Percentiles rank a stretch among this genome's conserved stretches.
These are phyloP conservation scores for Suillus occidentalis DNA, from an alignment of 768 basidiomycete genomes.

Conservation along the genomic window DNA sequence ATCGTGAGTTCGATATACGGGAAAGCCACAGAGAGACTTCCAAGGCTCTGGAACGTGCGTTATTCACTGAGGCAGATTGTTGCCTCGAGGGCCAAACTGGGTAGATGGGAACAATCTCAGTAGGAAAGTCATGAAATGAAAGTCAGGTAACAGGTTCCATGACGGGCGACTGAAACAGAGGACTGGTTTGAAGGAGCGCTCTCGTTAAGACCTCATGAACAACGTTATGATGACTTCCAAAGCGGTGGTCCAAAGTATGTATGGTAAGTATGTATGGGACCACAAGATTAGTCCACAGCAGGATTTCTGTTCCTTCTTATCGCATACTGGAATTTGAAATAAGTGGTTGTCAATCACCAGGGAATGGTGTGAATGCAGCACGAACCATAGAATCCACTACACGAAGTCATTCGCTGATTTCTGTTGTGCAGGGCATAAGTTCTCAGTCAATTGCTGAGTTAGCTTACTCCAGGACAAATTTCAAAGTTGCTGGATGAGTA, in stretches of 20 bases:
- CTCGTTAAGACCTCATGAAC: no score
- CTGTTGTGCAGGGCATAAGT: neutral
- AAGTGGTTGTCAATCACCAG: neutral
- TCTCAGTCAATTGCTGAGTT: neutral
- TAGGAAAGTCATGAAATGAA: no score
- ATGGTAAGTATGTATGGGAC: slow-evolving; percentile 2
- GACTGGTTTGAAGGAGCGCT: no score
- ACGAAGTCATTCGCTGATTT: neutral
- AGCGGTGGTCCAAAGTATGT: no score
- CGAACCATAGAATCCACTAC: neutral
- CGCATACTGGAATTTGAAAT: neutral
- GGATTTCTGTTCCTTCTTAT: neutral
- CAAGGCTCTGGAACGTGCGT: slow-evolving; percentile 28
- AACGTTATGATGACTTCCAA: no score
- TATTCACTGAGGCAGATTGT: slow-evolving; percentile 16
- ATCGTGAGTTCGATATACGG: neutral
- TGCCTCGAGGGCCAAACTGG: no score
- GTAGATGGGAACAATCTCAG: no score
- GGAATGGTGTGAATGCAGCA: neutral
- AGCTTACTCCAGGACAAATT: neutral
- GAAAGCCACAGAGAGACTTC: neutral
- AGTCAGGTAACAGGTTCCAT: no score
- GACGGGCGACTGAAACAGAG: no score
- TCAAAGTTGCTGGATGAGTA: neutral
- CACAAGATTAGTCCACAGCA: neutral